Conservation (phyloP, 345 rosid species). For the Noccaea caerulescens region DNA sequence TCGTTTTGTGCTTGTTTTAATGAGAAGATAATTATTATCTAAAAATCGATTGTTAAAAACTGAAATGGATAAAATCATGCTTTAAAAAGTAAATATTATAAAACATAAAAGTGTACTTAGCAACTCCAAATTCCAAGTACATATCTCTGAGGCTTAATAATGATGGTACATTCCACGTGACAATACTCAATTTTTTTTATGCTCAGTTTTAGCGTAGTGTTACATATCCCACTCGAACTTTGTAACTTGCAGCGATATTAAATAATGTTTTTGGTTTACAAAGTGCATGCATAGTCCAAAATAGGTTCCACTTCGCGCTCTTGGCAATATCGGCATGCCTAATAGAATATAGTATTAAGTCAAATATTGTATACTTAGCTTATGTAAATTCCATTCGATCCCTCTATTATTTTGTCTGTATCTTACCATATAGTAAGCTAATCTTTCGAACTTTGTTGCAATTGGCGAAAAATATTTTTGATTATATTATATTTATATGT, state of each 20-base stretch:
- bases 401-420: too few species aligned
- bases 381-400: background rate
- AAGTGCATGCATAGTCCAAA: conserved; percentile 42
- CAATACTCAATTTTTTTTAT: conserved; percentile 10
- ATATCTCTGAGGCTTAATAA: background rate
- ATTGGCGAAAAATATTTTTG: too few species aligned
- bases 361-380: background rate
- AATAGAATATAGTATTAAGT: conserved; percentile 9
- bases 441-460: too few species aligned
- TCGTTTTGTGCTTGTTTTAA: background rate
- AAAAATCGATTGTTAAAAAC: background rate
- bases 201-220: conserved; percentile 6
- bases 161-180: conserved; percentile 27
- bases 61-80: conserved; percentile 12
- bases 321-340: conserved; percentile 29
- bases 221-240: conserved; percentile 17
- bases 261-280: background rate
- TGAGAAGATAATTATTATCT: background rate
- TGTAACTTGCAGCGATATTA: conserved; percentile 6
- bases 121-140: background rate
- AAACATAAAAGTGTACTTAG: conserved; percentile 8
- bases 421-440: too few species aligned
- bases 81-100: background rate
- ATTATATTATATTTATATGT: too few species aligned
- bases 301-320: conserved; percentile 24